Evolutionary conservation across 1,284 basidiomycete species (phyloP), one percentile per base, ranked within the genome.

Genomic region (Rhizopogon parksii): DNA sequence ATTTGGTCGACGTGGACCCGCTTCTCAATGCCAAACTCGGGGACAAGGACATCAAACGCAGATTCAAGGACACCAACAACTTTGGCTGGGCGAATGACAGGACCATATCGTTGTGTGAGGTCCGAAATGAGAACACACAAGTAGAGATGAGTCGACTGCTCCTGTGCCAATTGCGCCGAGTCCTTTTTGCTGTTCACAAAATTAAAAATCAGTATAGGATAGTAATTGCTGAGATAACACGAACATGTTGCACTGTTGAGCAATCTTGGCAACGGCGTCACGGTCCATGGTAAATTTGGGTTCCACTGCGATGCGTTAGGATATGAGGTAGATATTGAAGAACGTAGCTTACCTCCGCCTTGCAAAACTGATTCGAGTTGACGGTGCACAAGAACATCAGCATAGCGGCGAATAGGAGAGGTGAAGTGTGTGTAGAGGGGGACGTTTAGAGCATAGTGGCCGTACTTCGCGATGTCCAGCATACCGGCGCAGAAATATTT

Each of bases 401-500:
- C 94, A 64, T 95, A 96, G 34, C 91, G 88, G 53, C 92, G 83
- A 59, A 95, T 92, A 4, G 92, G 91, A 2, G 91, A 93, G 14
- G 95, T 96, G 71, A 97, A 99, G 69, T 99, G 95, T 21, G 95
- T 96, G 75, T 99, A 99, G 47, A 99, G 75, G 6, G 96, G 94
- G 6, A 84, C 76, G 60, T 87, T 95, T 60, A 99, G 76, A 1
- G 94, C 86, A 67, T 91, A 98, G 71, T 99, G 96, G 34, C 81
- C 73, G 67, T 98, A 99, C 73, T 99, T 98, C 40, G 94, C 91
- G 64, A 99, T 99, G 70, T 99, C 96, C 59, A 99, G 78, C 92
- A 98, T 96, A 57, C 96, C 96, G 24, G 95, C 84, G 67, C 95
- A 99, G 83, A 97, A 99, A 72, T 99, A 98, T 68, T 95, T 95